phyloP scores from a whole-genome alignment of 208 protist genomes.

The Naegleria fowleri region DNA sequence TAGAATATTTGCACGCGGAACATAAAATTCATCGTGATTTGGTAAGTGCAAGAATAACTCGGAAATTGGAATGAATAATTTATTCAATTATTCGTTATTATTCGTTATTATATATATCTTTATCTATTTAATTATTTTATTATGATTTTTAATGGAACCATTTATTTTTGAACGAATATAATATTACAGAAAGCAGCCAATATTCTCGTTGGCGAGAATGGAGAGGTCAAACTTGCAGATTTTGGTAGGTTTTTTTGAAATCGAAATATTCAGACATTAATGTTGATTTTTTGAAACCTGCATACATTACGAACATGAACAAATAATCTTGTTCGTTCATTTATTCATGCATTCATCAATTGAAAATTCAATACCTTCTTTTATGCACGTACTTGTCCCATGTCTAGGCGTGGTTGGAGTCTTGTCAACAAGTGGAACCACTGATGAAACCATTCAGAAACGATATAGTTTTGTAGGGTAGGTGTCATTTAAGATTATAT shows the following conservation, averaged over 20 bases:
- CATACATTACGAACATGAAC: too few species aligned
- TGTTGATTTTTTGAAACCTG: too few species aligned
- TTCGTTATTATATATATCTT: too few species aligned
- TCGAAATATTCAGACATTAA: too few species aligned
- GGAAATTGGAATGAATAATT: too few species aligned
- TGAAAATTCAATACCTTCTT: too few species aligned
- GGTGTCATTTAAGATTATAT: background rate
- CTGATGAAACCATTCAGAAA: constrained; percentile 53
- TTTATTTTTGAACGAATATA: background rate
- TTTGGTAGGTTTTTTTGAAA: constrained; percentile 55
- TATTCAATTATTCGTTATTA: too few species aligned
- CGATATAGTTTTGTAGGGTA: constrained; percentile 72
- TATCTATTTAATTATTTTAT: too few species aligned
- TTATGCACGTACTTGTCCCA: too few species aligned
- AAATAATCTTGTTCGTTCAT: too few species aligned
- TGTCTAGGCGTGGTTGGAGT: constrained; percentile 51
- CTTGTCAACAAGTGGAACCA: constrained; percentile 51
- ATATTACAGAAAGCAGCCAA: constrained; percentile 56
- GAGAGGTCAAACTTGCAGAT: constrained; percentile 70
- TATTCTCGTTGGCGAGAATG: constrained; percentile 55
- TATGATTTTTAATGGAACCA: too few species aligned
- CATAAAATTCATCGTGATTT: constrained; percentile 84
- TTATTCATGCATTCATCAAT: too few species aligned
- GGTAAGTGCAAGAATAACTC: background rate
- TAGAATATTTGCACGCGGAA: constrained; percentile 72